Conservation (phyloP, 345 rosid species). For the Eucalyptus cloeziana region DNA sequence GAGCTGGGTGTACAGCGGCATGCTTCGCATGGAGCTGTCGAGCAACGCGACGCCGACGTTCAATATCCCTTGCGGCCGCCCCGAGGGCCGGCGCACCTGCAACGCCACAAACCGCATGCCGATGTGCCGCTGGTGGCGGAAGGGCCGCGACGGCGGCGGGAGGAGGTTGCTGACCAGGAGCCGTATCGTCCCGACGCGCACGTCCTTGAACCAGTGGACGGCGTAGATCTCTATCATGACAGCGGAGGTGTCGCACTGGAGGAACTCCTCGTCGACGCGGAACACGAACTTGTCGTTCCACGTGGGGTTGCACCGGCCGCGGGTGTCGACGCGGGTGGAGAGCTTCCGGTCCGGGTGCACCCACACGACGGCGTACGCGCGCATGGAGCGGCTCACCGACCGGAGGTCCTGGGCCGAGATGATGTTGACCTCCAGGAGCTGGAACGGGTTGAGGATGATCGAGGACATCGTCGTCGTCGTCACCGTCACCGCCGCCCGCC, state of each 20-base stretch:
- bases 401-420: conserved; percentile 78
- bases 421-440: conserved; percentile 65
- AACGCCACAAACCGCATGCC: conserved; percentile 77
- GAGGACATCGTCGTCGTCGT: conserved; percentile 5
- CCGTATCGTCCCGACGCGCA: conserved; percentile 67
- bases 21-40: conserved; percentile 78
- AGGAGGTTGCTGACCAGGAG: conserved; percentile 51
- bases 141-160: conserved; percentile 12
- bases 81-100: conserved; percentile 79
- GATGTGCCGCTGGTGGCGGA: conserved; percentile 17
- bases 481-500: not conserved
- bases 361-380: conserved; percentile 87
- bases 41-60: conserved; percentile 77
- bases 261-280: conserved; percentile 68
- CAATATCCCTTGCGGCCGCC: conserved; percentile 83
- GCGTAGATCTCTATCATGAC: conserved; percentile 75
- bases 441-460: conserved; percentile 41
- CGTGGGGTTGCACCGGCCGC: conserved; percentile 54
- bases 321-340: conserved; percentile 55
- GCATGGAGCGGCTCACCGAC: conserved; percentile 53
- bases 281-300: conserved; percentile 95
- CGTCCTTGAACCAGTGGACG: conserved; percentile 73
- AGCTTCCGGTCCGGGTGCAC: conserved; percentile 71
- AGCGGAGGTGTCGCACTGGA: conserved; percentile 64
- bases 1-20: conserved; percentile 63